Percentiles rank a stretch among this genome's conserved stretches.
Conservation (phyloP, 805 yeast species). For the Metschnikowia matae region DNA sequence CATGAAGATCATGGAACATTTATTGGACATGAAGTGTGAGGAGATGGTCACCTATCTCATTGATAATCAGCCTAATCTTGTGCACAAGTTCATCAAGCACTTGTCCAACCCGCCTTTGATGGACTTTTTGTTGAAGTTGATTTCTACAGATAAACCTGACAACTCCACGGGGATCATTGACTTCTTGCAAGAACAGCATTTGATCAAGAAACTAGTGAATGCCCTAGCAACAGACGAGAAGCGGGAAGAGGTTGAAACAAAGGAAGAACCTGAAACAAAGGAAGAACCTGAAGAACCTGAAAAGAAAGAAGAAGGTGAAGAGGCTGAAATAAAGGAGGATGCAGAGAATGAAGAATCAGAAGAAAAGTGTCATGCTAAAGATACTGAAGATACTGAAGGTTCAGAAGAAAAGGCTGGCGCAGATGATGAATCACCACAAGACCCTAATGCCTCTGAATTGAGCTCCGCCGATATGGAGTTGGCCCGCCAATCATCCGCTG, state of each 20-base stretch:
- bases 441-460: constrained; percentile 9
- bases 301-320: background rate
- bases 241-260: background rate
- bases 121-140: constrained; percentile 42
- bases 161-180: constrained; percentile 45
- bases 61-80: constrained; percentile 40
- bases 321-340: background rate
- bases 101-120: constrained; percentile 44
- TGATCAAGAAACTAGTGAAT: constrained; percentile 32
- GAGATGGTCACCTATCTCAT: constrained; percentile 43
- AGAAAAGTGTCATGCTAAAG: background rate
- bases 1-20: constrained; percentile 34
- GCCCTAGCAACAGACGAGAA: constrained; percentile 25
- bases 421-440: background rate
- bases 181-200: constrained; percentile 37
- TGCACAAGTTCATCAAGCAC: constrained; percentile 40
- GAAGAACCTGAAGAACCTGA: background rate
- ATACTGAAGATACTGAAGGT: background rate
- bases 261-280: background rate
- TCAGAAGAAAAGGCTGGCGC: background rate
- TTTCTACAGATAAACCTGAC: constrained; percentile 45
- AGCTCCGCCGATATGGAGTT: constrained; percentile 13
- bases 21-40: constrained; percentile 46
- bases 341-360: too few relatives aligned
- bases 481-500: constrained; percentile 40